These are phyloP conservation scores for Monosporozyma aerobia DNA, from an alignment of 805 yeast genomes.

Conservation along the genomic window DNA sequence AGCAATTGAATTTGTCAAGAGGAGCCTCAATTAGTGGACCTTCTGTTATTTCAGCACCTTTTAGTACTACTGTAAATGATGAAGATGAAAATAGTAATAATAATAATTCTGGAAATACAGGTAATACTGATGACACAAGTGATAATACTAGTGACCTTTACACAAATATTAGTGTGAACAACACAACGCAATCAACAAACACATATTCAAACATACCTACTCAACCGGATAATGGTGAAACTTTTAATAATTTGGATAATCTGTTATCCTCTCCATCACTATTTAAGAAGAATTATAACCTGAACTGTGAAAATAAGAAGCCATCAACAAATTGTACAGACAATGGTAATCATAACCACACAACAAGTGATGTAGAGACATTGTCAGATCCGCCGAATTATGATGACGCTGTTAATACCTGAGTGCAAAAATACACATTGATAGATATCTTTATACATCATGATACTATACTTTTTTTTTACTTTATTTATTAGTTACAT, in stretches of 20 bases:
- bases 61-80: not conserved
- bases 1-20: conserved; percentile 17
- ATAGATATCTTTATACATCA: too few species aligned
- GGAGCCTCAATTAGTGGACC: conserved; percentile 18
- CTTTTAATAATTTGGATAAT: conserved; percentile 16
- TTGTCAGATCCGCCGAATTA: conserved; percentile 30
- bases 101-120: not conserved
- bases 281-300: conserved; percentile 6
- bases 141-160: not conserved
- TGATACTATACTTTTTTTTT: not conserved
- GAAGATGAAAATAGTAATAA: not conserved
- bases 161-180: not conserved
- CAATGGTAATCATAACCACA: not conserved
- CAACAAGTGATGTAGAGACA: conserved; percentile 1
- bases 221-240: conserved; percentile 3
- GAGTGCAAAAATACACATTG: not conserved
- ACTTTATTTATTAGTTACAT: not conserved
- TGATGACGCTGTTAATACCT: conserved; percentile 9
- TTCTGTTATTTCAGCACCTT: not conserved
- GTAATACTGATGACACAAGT: not conserved
- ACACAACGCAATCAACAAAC: not conserved
- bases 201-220: not conserved
- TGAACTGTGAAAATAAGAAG: not conserved
- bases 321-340: not conserved
- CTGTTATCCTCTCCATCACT: conserved; percentile 8